A percentile compares a stretch with the other conserved stretches of the same genome.
These are phyloP conservation scores for Isatis tinctoria DNA, from an alignment of 345 rosid species.

Conservation along the genomic window DNA sequence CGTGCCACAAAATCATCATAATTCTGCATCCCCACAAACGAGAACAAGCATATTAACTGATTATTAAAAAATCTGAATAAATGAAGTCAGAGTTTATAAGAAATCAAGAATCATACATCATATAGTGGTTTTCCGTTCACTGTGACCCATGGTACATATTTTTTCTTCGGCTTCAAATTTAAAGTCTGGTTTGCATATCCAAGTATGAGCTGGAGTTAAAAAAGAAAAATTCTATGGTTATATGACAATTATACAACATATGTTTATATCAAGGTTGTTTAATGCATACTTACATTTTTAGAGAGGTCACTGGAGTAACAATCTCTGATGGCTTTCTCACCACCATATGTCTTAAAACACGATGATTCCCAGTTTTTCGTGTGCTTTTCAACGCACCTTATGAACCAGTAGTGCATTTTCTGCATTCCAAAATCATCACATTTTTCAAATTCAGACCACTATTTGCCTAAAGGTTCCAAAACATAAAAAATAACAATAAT, in stretches of 20 bases:
- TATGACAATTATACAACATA: neutral
- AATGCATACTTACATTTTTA: neutral
- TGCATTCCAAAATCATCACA: constrained; percentile 17
- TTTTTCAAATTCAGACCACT: no score
- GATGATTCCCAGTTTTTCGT: constrained; percentile 9
- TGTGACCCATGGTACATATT: constrained; percentile 32
- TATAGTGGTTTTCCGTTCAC: constrained; percentile 15
- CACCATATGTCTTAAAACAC: neutral
- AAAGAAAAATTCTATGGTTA: neutral
- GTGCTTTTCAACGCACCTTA: constrained; percentile 21
- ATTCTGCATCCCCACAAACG: neutral
- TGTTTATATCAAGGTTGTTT: neutral
- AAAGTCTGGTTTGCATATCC: constrained; percentile 24
- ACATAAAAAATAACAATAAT: no score
- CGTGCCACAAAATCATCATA: neutral
- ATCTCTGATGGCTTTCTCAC: neutral
- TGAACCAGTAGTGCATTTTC: constrained; percentile 46
- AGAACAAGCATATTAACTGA: neutral
- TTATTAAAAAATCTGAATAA: neutral
- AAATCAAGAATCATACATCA: neutral
- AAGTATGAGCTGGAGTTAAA: constrained; percentile 19
- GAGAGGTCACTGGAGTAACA: constrained; percentile 23
- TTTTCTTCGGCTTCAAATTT: constrained; percentile 9
- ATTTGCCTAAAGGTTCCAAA: no score
- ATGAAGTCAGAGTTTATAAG: neutral